Evolutionary conservation across 768 basidiomycete genomes (phyloP).

Genomic region (Hygrophoropsis aurantiaca): DNA sequence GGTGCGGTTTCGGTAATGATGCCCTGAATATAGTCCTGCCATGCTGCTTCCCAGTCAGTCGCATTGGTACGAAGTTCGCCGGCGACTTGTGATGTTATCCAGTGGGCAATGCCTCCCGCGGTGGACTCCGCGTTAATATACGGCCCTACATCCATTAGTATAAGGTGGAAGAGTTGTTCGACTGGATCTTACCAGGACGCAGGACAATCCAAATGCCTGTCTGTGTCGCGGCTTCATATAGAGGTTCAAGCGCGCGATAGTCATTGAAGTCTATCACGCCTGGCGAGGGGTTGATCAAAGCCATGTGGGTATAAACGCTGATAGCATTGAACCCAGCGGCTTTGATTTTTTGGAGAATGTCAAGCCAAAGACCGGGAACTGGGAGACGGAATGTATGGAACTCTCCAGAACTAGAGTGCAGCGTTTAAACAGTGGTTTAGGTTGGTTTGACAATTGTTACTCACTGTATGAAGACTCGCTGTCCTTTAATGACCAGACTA

Average conservation of each 20-base stretch:
- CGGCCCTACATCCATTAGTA: conserved; percentile 39
- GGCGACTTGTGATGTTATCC: conserved; percentile 68
- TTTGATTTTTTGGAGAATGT: conserved; percentile 79
- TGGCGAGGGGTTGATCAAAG: conserved; percentile 68
- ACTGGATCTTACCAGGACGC: conserved; percentile 57
- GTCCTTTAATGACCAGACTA: conserved; percentile 66
- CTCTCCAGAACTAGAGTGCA: conserved; percentile 65
- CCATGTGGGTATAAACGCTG: conserved; percentile 83
- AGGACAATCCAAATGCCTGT: conserved; percentile 79
- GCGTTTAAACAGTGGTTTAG: not conserved
- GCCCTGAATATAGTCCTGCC: conserved; percentile 69
- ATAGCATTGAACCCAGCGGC: conserved; percentile 79
- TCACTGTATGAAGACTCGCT: conserved; percentile 72
- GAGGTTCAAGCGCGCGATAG: conserved; percentile 65
- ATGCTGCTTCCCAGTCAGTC: conserved; percentile 66
- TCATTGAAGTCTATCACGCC: conserved; percentile 73
- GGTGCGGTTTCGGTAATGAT: conserved; percentile 60
- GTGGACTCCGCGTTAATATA: conserved; percentile 83
- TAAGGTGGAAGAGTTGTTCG: conserved; percentile 22
- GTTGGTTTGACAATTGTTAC: conserved; percentile 22
- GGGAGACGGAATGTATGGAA: conserved; percentile 84
- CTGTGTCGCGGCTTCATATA: conserved; percentile 72
- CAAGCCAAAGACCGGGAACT: conserved; percentile 77
- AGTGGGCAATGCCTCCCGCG: conserved; percentile 70
- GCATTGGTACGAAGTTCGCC: conserved; percentile 73